Evolutionary conservation across 345 rosid genomes (phyloP).

Genomic region (Populus pruinosa): DNA sequence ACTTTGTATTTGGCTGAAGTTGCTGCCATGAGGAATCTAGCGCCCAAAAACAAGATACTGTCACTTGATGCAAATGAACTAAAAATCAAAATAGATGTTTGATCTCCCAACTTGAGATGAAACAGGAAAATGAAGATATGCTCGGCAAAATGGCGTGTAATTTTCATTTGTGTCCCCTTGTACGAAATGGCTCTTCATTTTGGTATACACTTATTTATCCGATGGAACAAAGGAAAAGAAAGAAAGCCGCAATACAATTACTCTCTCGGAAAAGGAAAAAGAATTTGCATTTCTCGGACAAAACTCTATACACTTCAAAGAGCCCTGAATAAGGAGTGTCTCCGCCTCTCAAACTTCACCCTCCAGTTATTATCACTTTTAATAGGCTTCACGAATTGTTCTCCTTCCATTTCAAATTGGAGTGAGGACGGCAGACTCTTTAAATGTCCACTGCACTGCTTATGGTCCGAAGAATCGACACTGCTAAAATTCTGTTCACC

Average conservation of each 20-base stretch:
- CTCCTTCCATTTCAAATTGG: constrained; percentile 52
- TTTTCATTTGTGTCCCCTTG: constrained; percentile 6
- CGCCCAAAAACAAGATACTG: neutral
- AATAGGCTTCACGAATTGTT: constrained; percentile 48
- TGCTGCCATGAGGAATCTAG: neutral
- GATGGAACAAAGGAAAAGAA: constrained; percentile 22
- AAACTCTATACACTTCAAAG: constrained; percentile 32
- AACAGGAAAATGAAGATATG: neutral
- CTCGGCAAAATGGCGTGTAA: constrained; percentile 14
- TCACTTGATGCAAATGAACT: neutral
- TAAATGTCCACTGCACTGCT: constrained; percentile 61
- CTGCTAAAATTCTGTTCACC: constrained; percentile 28
- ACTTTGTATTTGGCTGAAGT: neutral
- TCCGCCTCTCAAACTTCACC: constrained; percentile 49
- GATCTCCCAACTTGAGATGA: constrained; percentile 7
- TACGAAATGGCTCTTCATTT: constrained; percentile 23
- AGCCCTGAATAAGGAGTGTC: constrained; percentile 39
- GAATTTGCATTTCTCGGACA: constrained; percentile 22
- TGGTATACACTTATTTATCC: constrained; percentile 24
- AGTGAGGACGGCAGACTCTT: constrained; percentile 64
- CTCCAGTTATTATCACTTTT: constrained; percentile 38
- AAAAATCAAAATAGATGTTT: neutral
- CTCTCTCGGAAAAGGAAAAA: constrained; percentile 32
- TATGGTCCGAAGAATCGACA: constrained; percentile 34
- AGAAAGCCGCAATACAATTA: constrained; percentile 40